phyloP scores from a whole-genome alignment of 306 rosid species.

The Canavalia gladiata region DNA sequence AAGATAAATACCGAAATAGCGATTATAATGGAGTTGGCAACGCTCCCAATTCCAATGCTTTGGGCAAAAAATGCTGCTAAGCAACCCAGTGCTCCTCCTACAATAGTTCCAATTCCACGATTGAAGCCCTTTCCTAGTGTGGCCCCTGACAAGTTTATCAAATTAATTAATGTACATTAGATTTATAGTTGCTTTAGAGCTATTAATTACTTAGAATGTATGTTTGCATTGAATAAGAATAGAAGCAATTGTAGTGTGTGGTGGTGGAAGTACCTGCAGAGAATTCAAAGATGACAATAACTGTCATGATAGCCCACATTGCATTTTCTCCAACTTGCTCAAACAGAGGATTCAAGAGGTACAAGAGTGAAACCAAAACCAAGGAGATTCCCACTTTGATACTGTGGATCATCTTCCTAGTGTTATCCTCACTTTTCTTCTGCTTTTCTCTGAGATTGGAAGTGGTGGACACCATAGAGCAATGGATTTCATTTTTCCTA shows the following conservation, averaged over 20 bases:
- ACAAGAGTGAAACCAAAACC: slow-evolving; percentile 80
- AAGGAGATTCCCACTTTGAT: slow-evolving; percentile 80
- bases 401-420: slow-evolving; percentile 71
- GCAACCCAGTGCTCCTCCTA: slow-evolving; percentile 86
- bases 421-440: slow-evolving; percentile 47
- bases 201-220: not conserved
- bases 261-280: slow-evolving; percentile 69
- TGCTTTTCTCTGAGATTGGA: slow-evolving; percentile 39
- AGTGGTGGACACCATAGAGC: slow-evolving; percentile 36
- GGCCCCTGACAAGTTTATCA: slow-evolving; percentile 68
- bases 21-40: slow-evolving; percentile 63
- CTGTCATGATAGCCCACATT: slow-evolving; percentile 99
- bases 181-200: not conserved
- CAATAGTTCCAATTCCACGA: slow-evolving; percentile 80
- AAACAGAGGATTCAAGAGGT: slow-evolving; percentile 77
- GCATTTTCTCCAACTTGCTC: slow-evolving; percentile 83
- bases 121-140: slow-evolving; percentile 86
- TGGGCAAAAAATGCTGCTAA: slow-evolving; percentile 70
- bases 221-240: not conserved
- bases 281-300: slow-evolving; percentile 84
- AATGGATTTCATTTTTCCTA: slow-evolving; percentile 41
- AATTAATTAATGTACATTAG: not conserved
- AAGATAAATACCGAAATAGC: slow-evolving; percentile 63
- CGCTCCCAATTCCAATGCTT: slow-evolving; percentile 66
- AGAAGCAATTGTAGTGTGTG: not conserved